A percentile compares a stretch with the other conserved stretches of the same genome.
Conservation (phyloP, 257 asterid genomes). For the Plantago ovata region DNA sequence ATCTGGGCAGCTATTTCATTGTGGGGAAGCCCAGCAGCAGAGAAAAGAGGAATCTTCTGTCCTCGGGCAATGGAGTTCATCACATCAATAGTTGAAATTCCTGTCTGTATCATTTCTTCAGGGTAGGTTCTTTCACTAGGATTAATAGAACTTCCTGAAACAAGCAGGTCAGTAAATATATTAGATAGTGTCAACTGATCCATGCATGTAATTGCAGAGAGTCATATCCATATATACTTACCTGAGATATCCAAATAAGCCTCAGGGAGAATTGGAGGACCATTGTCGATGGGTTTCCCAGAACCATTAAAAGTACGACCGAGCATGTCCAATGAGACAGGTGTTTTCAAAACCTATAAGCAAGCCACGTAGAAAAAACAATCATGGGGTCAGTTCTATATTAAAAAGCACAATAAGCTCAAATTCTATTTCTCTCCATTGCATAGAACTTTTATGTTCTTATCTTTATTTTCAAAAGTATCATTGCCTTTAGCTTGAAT, state of each 20-base stretch:
- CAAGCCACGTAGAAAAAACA: slow-evolving; percentile 14
- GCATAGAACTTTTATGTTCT: too few relatives aligned
- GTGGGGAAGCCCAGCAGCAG: slow-evolving; percentile 99
- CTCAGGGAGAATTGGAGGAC: slow-evolving; percentile 98
- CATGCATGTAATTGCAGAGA: slow-evolving; percentile 12
- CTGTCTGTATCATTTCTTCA: slow-evolving; percentile 97
- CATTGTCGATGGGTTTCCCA: slow-evolving; percentile 93
- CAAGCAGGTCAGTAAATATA: slow-evolving; percentile 26
- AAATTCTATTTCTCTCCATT: too few relatives aligned
- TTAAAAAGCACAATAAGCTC: too few relatives aligned
- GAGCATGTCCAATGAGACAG: slow-evolving; percentile 65
- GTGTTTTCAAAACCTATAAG: slow-evolving; percentile 50
- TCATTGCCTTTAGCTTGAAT: too few relatives aligned
- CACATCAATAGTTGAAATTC: slow-evolving; percentile 96
- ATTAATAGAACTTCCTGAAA: slow-evolving; percentile 92
- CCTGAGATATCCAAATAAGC: slow-evolving; percentile 99
- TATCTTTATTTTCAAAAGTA: too few relatives aligned
- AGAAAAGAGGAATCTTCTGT: slow-evolving; percentile 94
- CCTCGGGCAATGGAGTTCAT: slow-evolving; percentile 99
- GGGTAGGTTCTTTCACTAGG: slow-evolving; percentile 99
- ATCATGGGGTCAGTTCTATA: too few relatives aligned
- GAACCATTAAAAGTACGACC: slow-evolving; percentile 68
- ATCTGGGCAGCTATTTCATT: slow-evolving; percentile 99
- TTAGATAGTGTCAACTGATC: too few relatives aligned
- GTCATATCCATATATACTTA: slow-evolving; percentile 26